phyloP scores from a whole-genome alignment of 2,329 filamentous ascomycete species.

The Onygenales sp. region DNA sequence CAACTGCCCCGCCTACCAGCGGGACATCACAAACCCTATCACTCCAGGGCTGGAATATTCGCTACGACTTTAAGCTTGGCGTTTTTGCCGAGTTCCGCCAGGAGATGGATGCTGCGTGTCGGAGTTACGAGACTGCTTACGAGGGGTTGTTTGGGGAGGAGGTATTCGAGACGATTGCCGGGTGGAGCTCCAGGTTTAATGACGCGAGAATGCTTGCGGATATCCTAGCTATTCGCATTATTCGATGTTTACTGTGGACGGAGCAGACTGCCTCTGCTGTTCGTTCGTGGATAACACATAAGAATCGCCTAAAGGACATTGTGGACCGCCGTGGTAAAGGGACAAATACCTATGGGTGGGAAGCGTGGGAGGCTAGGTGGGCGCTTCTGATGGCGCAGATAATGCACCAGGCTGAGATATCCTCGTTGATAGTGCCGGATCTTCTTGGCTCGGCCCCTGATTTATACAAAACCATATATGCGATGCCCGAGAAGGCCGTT shows the following conservation, averaged over 20 bases:
- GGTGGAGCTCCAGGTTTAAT: conserved; percentile 84
- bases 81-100: conserved; percentile 87
- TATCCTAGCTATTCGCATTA: conserved; percentile 64
- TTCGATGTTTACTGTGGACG: conserved; percentile 75
- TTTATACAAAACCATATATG: conserved; percentile 31
- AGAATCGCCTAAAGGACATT: conserved; percentile 62
- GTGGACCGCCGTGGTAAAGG: conserved; percentile 77
- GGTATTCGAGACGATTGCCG: conserved; percentile 77
- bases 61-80: conserved; percentile 89
- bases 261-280: conserved; percentile 71
- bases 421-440: conserved; percentile 31
- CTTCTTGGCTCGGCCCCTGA: conserved; percentile 16
- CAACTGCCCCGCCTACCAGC: conserved; percentile 70
- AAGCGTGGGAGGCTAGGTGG: conserved; percentile 82
- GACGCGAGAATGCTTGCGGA: conserved; percentile 86
- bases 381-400: conserved; percentile 52
- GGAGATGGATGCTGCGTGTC: conserved; percentile 78
- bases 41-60: conserved; percentile 78
- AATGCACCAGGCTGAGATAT: conserved; percentile 44
- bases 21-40: conserved; percentile 82
- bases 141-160: conserved; percentile 73
- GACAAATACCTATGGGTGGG: conserved; percentile 82
- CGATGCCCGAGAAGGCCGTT: conserved; percentile 43
- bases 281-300: conserved; percentile 70
- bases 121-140: conserved; percentile 81